Base-by-base conservation (phyloP, 2,329 filamentous ascomycete species). In the Colletotrichum kahawae region DNA sequence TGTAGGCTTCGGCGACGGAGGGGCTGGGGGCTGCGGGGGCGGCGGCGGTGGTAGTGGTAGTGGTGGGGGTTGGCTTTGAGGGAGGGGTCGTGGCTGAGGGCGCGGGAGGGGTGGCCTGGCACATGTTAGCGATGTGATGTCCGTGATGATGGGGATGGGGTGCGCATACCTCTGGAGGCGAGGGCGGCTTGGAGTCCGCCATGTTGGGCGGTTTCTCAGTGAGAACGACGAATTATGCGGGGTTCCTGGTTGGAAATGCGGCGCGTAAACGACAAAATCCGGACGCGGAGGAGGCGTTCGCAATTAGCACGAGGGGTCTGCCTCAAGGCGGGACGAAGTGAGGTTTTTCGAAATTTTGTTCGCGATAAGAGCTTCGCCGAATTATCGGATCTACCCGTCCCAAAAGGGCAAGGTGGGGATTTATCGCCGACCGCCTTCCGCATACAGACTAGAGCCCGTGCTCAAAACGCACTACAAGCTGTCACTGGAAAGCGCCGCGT, bases 1-100 rank as follows among this genome's bases (percentile, higher is more conserved):
- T 87, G 82, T 85, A 81, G 76, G 79, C 69, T 66, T 80, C 77
- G 33, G 74, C 79, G 59, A 78, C 67, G 62, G 78, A 64, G 38
- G 82, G 77, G 62, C 83, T 76, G 67, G 82, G 74, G 59, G 78
- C 68, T 62, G 79, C 68, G 64, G 57, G 14, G 62, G 24, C 68
- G 64, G 79, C 68, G 64, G 57, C 10, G 62, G 51, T 16, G 21
- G 59, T 29, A 1, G 67, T 65, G n/a, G 74, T 33, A 7, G 70
- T 18, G 4, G 74, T 43, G 6, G 76, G 29, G 8, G 69, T 24
- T 4, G 74, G 21, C 8, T 24, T 54, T 12, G 64, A 10, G 56
- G 57, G 43, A 21, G 76, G 24, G 38, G 48, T 48, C 9, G 38
- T n/a, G 38, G 31, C 43, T 12, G 64, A 13, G 57, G 57, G 36